Conservation (phyloP, 108 stramenopile genomes). For the Epipyxis sp. region DNA sequence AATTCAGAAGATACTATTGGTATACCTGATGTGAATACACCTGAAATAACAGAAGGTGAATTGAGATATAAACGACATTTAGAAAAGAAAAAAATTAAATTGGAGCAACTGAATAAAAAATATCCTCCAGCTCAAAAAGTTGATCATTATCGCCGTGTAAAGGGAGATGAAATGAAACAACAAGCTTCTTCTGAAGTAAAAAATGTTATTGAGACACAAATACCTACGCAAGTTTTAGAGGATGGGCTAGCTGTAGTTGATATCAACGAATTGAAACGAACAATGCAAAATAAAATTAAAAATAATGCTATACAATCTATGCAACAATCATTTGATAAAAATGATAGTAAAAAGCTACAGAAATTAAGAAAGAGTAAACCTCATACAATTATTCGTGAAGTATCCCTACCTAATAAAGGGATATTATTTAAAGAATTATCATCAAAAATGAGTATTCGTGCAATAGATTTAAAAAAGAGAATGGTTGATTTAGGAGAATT, state of each 20-base stretch:
- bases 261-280: neutral
- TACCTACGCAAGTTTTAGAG: neutral
- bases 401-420: neutral
- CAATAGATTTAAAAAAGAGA: neutral
- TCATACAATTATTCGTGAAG: neutral
- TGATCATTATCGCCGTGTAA: neutral
- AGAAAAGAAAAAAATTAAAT: neutral
- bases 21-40: neutral
- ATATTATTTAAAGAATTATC: neutral
- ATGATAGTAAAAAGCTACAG: neutral
- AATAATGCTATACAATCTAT: neutral
- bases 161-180: neutral
- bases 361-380: neutral
- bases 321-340: neutral
- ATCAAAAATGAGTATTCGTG: neutral
- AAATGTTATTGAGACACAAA: neutral
- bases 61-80: neutral
- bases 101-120: neutral
- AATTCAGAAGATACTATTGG: too few relatives aligned
- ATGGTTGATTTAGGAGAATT: conserved; percentile 5
- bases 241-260: neutral
- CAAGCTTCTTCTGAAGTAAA: neutral
- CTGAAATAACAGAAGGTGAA: neutral
- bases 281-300: neutral
- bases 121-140: neutral